Evolutionary conservation across 2,329 filamentous ascomycete genomes (phyloP).

Genomic region (Apiospora hydei): DNA sequence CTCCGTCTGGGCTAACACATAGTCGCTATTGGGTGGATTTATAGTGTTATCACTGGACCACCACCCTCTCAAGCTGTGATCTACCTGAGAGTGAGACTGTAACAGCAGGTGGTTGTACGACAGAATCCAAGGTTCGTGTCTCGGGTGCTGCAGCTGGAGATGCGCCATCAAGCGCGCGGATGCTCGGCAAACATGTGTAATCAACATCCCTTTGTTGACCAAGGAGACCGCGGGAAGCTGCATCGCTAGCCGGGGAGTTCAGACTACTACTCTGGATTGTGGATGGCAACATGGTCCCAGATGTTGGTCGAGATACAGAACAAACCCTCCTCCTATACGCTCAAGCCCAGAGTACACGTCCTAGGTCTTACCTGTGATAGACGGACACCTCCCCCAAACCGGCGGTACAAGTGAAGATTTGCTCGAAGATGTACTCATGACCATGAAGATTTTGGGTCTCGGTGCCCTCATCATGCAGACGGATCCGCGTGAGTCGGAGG

Average conservation of each 20-base stretch:
- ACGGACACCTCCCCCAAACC: slow-evolving; percentile 1
- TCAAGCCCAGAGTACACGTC: not conserved
- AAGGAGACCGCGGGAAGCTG: not conserved
- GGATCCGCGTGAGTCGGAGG: not conserved
- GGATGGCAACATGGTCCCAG: not conserved
- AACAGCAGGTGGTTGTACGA: not conserved
- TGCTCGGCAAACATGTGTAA: not conserved
- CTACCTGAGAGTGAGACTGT: not conserved
- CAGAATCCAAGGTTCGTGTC: not conserved
- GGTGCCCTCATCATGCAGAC: not conserved
- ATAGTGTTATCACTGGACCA: not conserved
- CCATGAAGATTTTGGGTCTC: not conserved
- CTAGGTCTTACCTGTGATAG: slow-evolving; percentile 3
- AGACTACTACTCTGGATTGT: not conserved
- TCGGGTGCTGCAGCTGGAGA: not conserved
- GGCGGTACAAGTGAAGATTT: slow-evolving; percentile 3
- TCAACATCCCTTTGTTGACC: not conserved
- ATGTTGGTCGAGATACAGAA: slow-evolving; percentile 19
- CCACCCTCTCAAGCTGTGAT: not conserved
- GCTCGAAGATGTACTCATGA: slow-evolving; percentile 1
- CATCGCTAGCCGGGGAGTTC: not conserved
- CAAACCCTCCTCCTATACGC: not conserved
- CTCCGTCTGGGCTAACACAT: not conserved
- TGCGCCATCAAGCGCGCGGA: slow-evolving; percentile 20
- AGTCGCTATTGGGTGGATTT: not conserved